phyloP scores from a whole-genome alignment of 345 rosid species.

The Streptanthus diversifolius region DNA sequence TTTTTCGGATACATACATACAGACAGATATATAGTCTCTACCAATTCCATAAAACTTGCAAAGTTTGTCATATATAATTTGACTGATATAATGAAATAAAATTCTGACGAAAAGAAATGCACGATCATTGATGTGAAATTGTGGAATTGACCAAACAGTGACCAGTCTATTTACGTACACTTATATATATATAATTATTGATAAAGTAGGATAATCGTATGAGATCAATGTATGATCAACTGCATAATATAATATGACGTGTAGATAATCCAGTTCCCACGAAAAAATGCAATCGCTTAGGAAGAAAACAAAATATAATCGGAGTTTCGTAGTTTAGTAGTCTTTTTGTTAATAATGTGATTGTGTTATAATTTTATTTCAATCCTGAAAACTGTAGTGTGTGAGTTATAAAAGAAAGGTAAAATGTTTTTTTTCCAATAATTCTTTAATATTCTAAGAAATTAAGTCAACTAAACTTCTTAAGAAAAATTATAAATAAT shows the following conservation, averaged over 20 bases:
- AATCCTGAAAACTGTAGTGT: background rate
- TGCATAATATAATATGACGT: conserved; percentile 19
- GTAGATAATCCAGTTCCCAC: conserved; percentile 2
- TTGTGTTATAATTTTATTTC: background rate
- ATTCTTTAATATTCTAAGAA: background rate
- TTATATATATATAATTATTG: conserved; percentile 13
- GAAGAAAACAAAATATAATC: background rate
- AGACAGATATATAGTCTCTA: background rate
- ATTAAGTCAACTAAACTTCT: background rate
- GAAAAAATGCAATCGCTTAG: conserved; percentile 4
- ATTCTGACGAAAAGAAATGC: background rate
- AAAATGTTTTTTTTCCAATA: background rate
- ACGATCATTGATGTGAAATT: conserved; percentile 3
- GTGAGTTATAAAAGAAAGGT: background rate
- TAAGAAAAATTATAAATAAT: background rate
- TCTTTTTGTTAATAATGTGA: background rate
- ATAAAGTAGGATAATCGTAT: conserved; percentile 3
- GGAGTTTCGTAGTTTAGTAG: background rate
- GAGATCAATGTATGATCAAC: conserved; percentile 23
- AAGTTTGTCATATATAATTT: background rate
- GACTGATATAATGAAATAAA: background rate
- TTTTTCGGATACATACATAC: background rate
- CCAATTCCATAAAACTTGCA: background rate
- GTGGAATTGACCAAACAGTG: conserved; percentile 11
- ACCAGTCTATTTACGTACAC: background rate